Evolutionary conservation across 257 asterid genomes (phyloP).

Genomic region (Fraxinus cuspidata): DNA sequence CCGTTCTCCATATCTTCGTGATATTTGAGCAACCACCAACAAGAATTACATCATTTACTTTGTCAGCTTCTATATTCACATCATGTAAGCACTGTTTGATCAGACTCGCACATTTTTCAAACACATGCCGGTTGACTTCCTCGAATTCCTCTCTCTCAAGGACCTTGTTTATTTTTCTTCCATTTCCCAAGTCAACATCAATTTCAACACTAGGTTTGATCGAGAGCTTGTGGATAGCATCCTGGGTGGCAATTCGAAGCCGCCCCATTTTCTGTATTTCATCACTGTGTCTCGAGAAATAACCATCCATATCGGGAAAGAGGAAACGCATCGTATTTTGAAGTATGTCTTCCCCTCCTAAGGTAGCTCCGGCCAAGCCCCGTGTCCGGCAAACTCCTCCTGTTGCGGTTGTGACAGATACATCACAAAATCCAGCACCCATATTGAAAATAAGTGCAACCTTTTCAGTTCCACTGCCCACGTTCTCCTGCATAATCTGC

Average conservation of each 20-base stretch:
- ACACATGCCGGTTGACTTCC: conserved; percentile 54
- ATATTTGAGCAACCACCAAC: conserved; percentile 85
- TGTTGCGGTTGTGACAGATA: conserved; percentile 69
- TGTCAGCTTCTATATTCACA: conserved; percentile 54
- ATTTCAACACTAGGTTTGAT: conserved; percentile 39
- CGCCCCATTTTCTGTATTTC: conserved; percentile 65
- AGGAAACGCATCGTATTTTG: conserved; percentile 46
- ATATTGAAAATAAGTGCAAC: conserved; percentile 72
- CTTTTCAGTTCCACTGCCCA: conserved; percentile 67
- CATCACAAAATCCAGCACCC: conserved; percentile 93
- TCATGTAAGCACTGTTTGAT: conserved; percentile 50
- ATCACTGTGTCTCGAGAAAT: conserved; percentile 59
- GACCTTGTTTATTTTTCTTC: conserved; percentile 50
- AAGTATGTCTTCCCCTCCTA: conserved; percentile 59
- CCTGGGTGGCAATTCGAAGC: conserved; percentile 43
- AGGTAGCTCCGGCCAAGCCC: conserved; percentile 58
- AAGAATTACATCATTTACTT: conserved; percentile 61
- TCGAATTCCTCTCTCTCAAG: conserved; percentile 55
- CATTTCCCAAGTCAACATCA: conserved; percentile 59
- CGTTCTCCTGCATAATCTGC: conserved; percentile 32
- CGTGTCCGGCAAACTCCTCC: conserved; percentile 81
- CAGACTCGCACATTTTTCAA: conserved; percentile 55
- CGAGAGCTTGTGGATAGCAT: conserved; percentile 69
- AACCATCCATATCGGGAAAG: conserved; percentile 56
- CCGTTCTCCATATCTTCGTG: conserved; percentile 47